Conservation (phyloP, 331 rosid species). For the Pyrus hybrid region DNA sequence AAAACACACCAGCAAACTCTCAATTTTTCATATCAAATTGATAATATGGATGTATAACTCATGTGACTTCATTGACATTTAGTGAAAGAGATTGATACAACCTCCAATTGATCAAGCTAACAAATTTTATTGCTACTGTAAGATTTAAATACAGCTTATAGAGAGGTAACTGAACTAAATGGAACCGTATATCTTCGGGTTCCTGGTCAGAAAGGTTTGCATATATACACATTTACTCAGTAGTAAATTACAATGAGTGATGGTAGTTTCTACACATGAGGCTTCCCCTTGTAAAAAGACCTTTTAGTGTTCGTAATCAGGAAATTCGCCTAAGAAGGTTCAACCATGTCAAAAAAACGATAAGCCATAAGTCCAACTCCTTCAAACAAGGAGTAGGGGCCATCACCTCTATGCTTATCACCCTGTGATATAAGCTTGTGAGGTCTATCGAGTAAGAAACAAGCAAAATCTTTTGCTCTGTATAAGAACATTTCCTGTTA, state of each 20-base stretch:
- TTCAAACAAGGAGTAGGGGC: constrained; percentile 54
- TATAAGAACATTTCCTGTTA: constrained; percentile 40
- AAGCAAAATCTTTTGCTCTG: constrained; percentile 62
- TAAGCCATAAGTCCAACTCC: constrained; percentile 57
- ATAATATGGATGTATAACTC: neutral
- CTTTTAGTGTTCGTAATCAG: constrained; percentile 48
- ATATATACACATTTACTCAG: neutral
- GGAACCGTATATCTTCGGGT: neutral
- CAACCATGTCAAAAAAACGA: constrained; percentile 44
- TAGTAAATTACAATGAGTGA: neutral
- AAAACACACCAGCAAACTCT: neutral
- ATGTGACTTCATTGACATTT: neutral
- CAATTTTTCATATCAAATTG: too few species aligned
- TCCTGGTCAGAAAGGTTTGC: neutral
- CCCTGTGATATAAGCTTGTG: constrained; percentile 46
- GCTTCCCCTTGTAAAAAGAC: neutral
- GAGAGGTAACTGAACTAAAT: neutral
- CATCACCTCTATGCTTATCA: constrained; percentile 60
- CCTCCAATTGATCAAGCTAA: neutral
- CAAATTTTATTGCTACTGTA: neutral
- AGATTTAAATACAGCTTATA: neutral
- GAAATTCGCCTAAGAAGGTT: constrained; percentile 50
- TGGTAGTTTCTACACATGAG: neutral
- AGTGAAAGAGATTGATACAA: neutral
- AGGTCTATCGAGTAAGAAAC: constrained; percentile 55